These are phyloP conservation scores for Fusarium sp. DNA, from an alignment of 2,329 filamentous ascomycete species.

Conservation along the genomic window DNA sequence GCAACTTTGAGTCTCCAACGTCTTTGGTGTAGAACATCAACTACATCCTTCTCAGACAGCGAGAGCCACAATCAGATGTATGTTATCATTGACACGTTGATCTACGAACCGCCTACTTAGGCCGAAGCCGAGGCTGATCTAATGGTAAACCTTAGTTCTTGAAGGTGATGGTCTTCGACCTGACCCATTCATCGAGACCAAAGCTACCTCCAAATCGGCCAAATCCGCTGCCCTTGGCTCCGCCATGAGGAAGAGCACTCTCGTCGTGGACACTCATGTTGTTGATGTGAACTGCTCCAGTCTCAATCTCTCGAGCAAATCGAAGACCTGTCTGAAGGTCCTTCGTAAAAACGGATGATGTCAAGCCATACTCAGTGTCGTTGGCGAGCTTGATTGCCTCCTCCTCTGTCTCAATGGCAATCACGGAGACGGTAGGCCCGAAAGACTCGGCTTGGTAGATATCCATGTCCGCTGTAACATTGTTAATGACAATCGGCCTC, in stretches of 20 bases:
- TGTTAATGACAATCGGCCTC: slow-evolving; percentile 77
- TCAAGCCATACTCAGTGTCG: slow-evolving; percentile 85
- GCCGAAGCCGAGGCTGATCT: no score
- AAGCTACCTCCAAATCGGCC: slow-evolving; percentile 71
- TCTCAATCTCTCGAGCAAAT: slow-evolving; percentile 75
- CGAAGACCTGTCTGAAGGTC: slow-evolving; percentile 73
- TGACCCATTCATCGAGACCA: slow-evolving; percentile 74
- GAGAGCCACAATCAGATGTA: no score
- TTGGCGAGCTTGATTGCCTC: slow-evolving; percentile 83
- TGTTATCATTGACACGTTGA: no score
- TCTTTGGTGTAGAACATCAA: no score
- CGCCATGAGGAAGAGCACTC: slow-evolving; percentile 74
- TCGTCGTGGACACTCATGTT: slow-evolving; percentile 78
- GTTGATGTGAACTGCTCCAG: slow-evolving; percentile 79
- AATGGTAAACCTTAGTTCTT: slow-evolving; percentile 46
- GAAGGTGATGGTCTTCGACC: slow-evolving; percentile 76
- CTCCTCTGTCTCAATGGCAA: slow-evolving; percentile 77
- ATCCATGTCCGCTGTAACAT: slow-evolving; percentile 77
- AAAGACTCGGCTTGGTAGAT: slow-evolving; percentile 84
- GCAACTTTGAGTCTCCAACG: no score
- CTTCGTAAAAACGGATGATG: slow-evolving; percentile 79
- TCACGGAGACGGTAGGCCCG: slow-evolving; percentile 80
- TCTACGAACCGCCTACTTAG: no score
- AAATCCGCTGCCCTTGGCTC: slow-evolving; percentile 75
- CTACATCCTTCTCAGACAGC: no score